phyloP scores from a whole-genome alignment of 2,329 filamentous ascomycete genomes.

The Epichloe uncinata region DNA sequence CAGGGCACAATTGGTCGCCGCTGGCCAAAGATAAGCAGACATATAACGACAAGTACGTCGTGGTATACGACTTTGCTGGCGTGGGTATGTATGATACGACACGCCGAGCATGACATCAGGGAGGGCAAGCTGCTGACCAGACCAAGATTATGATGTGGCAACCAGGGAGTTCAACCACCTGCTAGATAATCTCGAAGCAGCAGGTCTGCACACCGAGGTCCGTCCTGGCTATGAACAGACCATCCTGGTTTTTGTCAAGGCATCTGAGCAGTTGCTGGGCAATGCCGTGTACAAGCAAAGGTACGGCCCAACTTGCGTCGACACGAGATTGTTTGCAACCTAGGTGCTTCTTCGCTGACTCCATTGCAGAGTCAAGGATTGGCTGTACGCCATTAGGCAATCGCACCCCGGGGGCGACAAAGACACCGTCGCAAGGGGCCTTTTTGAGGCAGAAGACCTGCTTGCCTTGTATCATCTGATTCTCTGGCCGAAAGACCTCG shows the following conservation, averaged over 20 bases:
- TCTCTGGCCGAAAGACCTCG: conserved; percentile 40
- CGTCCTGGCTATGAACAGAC: conserved; percentile 55
- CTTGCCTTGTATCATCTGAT: conserved; percentile 59
- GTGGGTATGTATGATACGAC: conserved; percentile 15
- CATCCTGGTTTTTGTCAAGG: conserved; percentile 53
- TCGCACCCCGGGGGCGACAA: conserved; percentile 47
- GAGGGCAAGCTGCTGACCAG: neutral
- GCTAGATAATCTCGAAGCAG: conserved; percentile 43
- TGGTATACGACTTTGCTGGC: conserved; percentile 24
- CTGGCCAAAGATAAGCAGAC: neutral
- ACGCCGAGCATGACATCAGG: neutral
- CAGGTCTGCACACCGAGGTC: conserved; percentile 58
- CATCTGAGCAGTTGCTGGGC: conserved; percentile 47
- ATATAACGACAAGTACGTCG: conserved; percentile 20
- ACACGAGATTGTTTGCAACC: neutral
- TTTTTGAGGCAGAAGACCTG: conserved; percentile 51
- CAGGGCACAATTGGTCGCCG: neutral
- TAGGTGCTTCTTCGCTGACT: neutral
- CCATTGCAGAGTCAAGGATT: conserved; percentile 51
- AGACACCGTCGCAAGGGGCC: conserved; percentile 36
- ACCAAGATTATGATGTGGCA: conserved; percentile 21
- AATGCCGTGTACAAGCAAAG: conserved; percentile 55
- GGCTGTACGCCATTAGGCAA: conserved; percentile 56
- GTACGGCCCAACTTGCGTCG: conserved; percentile 19
- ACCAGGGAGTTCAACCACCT: conserved; percentile 29